Conservation (phyloP, 345 rosid species). For the Aquilaria yunnanensis region DNA sequence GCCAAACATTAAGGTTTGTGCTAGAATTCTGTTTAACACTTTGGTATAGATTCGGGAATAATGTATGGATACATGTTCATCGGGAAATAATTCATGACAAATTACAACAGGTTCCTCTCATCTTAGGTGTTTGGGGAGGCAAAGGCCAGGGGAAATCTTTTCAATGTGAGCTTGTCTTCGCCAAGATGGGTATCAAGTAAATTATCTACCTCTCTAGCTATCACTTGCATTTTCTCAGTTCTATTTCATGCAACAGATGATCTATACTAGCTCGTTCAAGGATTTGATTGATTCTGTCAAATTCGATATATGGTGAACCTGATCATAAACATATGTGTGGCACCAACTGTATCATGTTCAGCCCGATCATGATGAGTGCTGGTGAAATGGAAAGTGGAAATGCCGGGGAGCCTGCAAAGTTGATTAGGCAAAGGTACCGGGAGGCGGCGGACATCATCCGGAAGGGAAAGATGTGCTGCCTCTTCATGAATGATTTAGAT, state of each 20-base stretch:
- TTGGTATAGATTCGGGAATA: too few relatives aligned
- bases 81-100: background rate
- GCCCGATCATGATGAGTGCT: conserved; percentile 55
- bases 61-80: too few relatives aligned
- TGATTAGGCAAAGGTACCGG: conserved; percentile 47
- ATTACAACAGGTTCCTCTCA: conserved; percentile 37
- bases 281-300: too few relatives aligned
- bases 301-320: background rate
- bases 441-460: conserved; percentile 44
- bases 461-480: conserved; percentile 53
- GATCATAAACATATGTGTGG: background rate
- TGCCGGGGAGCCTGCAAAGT: conserved; percentile 56
- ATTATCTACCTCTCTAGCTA: background rate
- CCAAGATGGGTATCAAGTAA: conserved; percentile 56
- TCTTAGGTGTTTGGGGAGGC: conserved; percentile 60
- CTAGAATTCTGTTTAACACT: too few relatives aligned
- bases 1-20: conserved; percentile 40
- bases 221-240: background rate
- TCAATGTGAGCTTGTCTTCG: conserved; percentile 56
- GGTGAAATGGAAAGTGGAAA: conserved; percentile 59
- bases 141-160: conserved; percentile 64
- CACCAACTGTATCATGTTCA: conserved; percentile 1
- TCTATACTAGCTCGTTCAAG: too few relatives aligned
- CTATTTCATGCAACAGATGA: too few relatives aligned
- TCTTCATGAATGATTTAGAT: conserved; percentile 48